Base-by-base conservation (phyloP, 2,329 filamentous ascomycete species). In the Lojkania enalia region DNA sequence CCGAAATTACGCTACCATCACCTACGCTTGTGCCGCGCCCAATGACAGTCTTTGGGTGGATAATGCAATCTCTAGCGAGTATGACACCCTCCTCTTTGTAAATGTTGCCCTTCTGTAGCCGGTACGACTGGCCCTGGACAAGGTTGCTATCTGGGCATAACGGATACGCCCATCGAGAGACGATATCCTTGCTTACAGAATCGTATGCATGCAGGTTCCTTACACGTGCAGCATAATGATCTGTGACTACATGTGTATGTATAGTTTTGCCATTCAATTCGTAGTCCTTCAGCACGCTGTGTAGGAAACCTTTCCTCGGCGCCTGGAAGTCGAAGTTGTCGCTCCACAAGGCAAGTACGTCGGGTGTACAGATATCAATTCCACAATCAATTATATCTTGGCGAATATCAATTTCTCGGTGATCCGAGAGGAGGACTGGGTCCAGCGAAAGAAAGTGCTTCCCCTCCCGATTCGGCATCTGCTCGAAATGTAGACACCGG, bases 211-310 rank as follows among this genome's bases (percentile, higher is more conserved):
- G 87, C 18, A 97, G 77, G 62, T 90, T 95, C 64, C 83, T 86
- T 11, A 90, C 91, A 52, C 94, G 80, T 1, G 91, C 90, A 1
- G 90, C 88, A 64, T 97, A 99, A 47, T 89, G 84, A 39, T 90
- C 82, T 25, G 84, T 81, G 33, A 95, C 77, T 52, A 97, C 86
- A 60, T 97, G 87, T 2, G 90, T 87, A 67, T 96, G 90, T 40
- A 99, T 89, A n/a, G 90, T 90, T 74, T 97, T 96, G 47, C 91
- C 91, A 68, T 97, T 97, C 44, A 97, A 77, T 66, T 99, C 94
- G 75, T 90, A 96, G 67, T 99, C 94, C 73, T 96, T 96, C 42
- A 99, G 75, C 1, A 97, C 90, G 47, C 91, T 91, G 65, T 91
- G 88, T 25, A 99, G 73, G 60, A 96, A 96, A 61, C 95, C 90